A percentile compares a stretch with the other conserved stretches of the same genome.
Evolutionary conservation across 495 filamentous ascomycete species (phyloP).

Genomic region (Parachaetomium inaequale): DNA sequence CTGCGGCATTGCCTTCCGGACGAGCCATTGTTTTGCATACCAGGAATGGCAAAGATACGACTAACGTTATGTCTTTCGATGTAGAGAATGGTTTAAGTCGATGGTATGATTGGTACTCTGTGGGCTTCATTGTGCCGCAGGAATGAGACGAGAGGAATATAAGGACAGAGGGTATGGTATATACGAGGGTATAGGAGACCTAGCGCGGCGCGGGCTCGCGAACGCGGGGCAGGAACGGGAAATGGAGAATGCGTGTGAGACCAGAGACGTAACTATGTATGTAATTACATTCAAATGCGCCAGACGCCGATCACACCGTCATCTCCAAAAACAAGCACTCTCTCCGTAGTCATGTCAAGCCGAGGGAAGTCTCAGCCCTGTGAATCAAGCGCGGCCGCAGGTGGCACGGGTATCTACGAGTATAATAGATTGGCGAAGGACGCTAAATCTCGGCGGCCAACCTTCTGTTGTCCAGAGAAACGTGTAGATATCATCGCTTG

Average conservation of each 20-base stretch:
- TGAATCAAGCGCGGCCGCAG: too few species aligned
- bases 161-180: background rate
- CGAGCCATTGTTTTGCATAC: background rate
- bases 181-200: background rate
- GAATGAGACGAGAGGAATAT: background rate
- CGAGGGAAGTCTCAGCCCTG: too few species aligned
- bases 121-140: background rate
- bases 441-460: too few species aligned
- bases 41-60: background rate
- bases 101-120: background rate
- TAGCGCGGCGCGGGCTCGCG: background rate
- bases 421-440: background rate
- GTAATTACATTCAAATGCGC: too few species aligned
- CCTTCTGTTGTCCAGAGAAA: too few species aligned
- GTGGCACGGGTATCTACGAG: background rate
- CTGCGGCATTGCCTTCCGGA: constrained; percentile 1
- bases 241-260: background rate
- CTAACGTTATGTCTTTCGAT: constrained; percentile 1
- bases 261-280: background rate
- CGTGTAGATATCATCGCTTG: background rate
- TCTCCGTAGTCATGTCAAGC: too few species aligned
- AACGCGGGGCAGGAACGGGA: background rate
- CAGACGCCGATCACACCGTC: too few species aligned
- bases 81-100: background rate
- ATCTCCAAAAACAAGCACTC: too few species aligned